Percentiles rank a stretch among this genome's conserved stretches.
phyloP scores from a whole-genome alignment of 1,284 basidiomycete species.

The Cerrena zonata region DNA sequence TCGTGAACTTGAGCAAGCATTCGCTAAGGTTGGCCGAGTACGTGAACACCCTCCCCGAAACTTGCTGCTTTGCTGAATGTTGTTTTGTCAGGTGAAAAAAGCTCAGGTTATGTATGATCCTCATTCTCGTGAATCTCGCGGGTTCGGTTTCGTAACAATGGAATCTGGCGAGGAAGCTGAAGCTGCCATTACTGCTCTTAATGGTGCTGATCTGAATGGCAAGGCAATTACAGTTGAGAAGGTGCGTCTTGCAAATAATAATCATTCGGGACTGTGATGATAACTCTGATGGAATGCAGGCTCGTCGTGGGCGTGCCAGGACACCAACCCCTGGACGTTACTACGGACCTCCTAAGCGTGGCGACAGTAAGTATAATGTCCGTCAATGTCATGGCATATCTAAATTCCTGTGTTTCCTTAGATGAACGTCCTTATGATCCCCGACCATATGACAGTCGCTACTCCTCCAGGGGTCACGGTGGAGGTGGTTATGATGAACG shows the following conservation, averaged over 20 bases:
- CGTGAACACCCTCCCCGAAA: conserved; percentile 25
- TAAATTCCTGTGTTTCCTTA: conserved; percentile 20
- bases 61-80: neutral
- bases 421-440: conserved; percentile 77
- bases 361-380: conserved; percentile 42
- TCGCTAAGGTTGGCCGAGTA: conserved; percentile 86
- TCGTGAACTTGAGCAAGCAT: conserved; percentile 81
- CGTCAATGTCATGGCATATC: neutral
- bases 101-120: conserved; percentile 96
- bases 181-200: conserved; percentile 78
- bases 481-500: conserved; percentile 44
- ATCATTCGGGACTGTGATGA: conserved; percentile 7
- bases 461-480: conserved; percentile 45
- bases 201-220: conserved; percentile 80
- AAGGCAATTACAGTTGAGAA: conserved; percentile 84
- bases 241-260: conserved; percentile 40
- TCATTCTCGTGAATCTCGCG: conserved; percentile 91
- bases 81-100: conserved; percentile 61
- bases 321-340: conserved; percentile 94
- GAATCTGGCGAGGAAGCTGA: conserved; percentile 83
- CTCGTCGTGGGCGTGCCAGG: conserved; percentile 86
- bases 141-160: conserved; percentile 98
- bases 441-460: conserved; percentile 74
- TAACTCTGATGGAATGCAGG: conserved; percentile 40
- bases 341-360: conserved; percentile 83